Evolutionary conservation across 2,329 filamentous ascomycete genomes (phyloP).

Genomic region (Trichoderma citrinoviride): DNA sequence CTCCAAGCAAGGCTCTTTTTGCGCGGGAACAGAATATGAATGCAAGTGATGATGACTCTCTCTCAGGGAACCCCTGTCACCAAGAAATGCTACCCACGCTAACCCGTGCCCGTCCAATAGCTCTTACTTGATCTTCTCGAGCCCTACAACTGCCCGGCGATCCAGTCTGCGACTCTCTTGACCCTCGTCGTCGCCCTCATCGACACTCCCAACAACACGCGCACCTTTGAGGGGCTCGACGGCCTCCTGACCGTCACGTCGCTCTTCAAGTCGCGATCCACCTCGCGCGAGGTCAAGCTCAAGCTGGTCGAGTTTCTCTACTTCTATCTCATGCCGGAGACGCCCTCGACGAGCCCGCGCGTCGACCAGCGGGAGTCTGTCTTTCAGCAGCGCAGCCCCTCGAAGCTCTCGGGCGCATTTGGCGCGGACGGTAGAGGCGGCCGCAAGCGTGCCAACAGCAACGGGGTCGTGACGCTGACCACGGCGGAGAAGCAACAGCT

Average conservation of each 20-base stretch:
- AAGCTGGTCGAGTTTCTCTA: constrained; percentile 97
- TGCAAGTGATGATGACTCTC: constrained; percentile 54
- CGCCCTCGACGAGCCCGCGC: constrained; percentile 55
- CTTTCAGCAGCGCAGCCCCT: constrained; percentile 61
- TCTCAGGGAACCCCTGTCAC: background rate
- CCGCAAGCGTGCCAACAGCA: constrained; percentile 37
- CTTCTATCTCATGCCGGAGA: constrained; percentile 97
- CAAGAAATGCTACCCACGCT: background rate
- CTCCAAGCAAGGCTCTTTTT: constrained; percentile 84
- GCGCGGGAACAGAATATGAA: constrained; percentile 93
- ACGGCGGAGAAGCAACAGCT: constrained; percentile 81
- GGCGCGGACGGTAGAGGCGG: constrained; percentile 31
- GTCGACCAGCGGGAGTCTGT: constrained; percentile 46
- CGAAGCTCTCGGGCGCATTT: constrained; percentile 62
- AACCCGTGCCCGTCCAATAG: constrained; percentile 37
- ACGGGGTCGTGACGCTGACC: constrained; percentile 51
- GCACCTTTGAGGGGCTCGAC: constrained; percentile 88
- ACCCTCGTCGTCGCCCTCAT: constrained; percentile 87
- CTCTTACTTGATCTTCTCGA: constrained; percentile 92
- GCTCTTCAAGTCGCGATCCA: constrained; percentile 85
- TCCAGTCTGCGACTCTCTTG: constrained; percentile 86
- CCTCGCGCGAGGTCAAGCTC: constrained; percentile 84
- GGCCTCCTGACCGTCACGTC: constrained; percentile 88
- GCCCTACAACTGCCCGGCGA: constrained; percentile 83
- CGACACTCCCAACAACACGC: constrained; percentile 81